Conservation (phyloP, 1,139 yeast species). For the Scheffersomyces titani region DNA sequence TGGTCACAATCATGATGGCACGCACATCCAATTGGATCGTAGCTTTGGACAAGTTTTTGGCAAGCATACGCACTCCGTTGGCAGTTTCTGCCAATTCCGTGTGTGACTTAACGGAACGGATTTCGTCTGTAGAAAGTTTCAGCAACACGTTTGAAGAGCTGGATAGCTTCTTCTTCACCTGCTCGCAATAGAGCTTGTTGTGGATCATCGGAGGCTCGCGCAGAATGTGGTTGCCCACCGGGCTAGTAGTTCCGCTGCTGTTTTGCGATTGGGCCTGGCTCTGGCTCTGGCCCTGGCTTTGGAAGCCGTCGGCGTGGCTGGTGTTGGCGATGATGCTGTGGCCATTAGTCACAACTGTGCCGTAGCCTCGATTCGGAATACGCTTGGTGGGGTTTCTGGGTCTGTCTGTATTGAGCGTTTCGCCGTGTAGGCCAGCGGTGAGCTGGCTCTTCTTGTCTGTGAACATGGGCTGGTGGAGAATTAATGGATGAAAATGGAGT, state of each 20-base stretch:
- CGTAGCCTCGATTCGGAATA: neutral
- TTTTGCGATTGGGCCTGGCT: neutral
- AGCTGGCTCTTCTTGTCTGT: slow-evolving; percentile 5
- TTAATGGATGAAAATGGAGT: neutral
- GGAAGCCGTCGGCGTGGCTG: neutral
- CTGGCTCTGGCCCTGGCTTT: neutral
- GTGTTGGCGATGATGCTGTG: slow-evolving; percentile 1
- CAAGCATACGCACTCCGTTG: slow-evolving; percentile 78
- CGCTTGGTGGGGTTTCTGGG: neutral
- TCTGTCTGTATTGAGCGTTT: neutral
- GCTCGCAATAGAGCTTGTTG: slow-evolving; percentile 35
- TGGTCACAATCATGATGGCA: slow-evolving; percentile 78
- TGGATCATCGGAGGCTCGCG: slow-evolving; percentile 37
- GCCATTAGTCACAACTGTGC: neutral
- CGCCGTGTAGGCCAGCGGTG: slow-evolving; percentile 2
- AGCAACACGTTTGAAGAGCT: slow-evolving; percentile 30
- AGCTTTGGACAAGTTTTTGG: slow-evolving; percentile 72
- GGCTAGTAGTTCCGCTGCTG: slow-evolving; percentile 6
- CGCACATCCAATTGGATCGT: slow-evolving; percentile 70
- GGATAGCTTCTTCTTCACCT: slow-evolving; percentile 6
- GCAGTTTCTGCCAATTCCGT: slow-evolving; percentile 82
- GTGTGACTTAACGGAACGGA: slow-evolving; percentile 60
- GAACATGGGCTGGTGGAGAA: neutral
- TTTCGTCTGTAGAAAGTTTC: slow-evolving; percentile 37
- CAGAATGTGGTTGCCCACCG: slow-evolving; percentile 1